Evolutionary conservation across 179 eudicot species (phyloP).

Genomic region (Pouteria campechiana): DNA sequence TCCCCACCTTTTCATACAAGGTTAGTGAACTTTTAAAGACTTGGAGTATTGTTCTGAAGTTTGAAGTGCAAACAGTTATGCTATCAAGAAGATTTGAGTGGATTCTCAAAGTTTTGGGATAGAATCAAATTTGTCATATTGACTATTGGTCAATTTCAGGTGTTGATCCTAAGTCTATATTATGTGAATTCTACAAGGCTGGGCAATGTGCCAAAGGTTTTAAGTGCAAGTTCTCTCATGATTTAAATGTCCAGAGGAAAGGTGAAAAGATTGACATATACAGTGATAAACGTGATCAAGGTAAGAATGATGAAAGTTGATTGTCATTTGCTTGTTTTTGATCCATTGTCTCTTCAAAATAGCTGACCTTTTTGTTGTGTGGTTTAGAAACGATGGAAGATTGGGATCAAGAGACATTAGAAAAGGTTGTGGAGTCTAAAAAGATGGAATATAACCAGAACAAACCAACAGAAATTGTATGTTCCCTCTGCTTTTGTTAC

Average conservation of each 20-base stretch:
- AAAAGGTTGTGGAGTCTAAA: constrained; percentile 78
- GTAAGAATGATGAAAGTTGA: constrained; percentile 14
- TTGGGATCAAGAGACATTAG: constrained; percentile 88
- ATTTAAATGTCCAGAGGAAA: constrained; percentile 86
- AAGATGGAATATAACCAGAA: constrained; percentile 88
- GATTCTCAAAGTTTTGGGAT: no score
- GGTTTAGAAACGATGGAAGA: constrained; percentile 76
- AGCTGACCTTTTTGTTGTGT: neutral
- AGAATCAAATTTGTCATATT: no score
- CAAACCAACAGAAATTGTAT: constrained; percentile 91
- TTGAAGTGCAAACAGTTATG: no score
- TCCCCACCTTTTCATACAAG: no score
- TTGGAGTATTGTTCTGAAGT: no score
- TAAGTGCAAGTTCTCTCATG: constrained; percentile 96
- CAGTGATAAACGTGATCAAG: constrained; percentile 81
- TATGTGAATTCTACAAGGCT: constrained; percentile 84
- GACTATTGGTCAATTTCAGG: no score
- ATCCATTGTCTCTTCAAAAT: neutral
- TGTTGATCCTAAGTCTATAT: constrained; percentile 94
- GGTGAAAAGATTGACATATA: constrained; percentile 96
- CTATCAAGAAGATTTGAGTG: no score
- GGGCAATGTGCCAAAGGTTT: constrained; percentile 98
- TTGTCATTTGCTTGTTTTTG: neutral
- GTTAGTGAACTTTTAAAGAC: no score
- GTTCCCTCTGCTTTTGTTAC: no score